A percentile compares a stretch with the other conserved stretches of the same genome.
phyloP scores from a whole-genome alignment of 192 early-diverging fungal genomes.

The Phycomyces nitens region DNA sequence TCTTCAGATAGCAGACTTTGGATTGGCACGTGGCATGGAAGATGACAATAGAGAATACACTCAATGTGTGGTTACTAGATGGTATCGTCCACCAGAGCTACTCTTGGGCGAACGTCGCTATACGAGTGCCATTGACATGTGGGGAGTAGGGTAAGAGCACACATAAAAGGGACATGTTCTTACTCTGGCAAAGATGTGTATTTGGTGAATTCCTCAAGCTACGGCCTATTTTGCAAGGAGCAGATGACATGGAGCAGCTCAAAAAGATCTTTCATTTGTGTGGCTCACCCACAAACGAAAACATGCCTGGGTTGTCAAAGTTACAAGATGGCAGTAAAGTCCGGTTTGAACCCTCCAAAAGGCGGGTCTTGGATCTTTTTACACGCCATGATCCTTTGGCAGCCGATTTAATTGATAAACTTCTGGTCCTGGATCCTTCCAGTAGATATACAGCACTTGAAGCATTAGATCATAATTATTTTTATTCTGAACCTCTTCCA shows the following conservation, averaged over 20 bases:
- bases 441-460: slow-evolving; percentile 67
- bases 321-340: slow-evolving; percentile 55
- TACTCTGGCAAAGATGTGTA: slow-evolving; percentile 65
- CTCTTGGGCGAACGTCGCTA: slow-evolving; percentile 83
- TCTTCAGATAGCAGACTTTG: slow-evolving; percentile 95
- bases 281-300: slow-evolving; percentile 79
- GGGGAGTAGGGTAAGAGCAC: slow-evolving; percentile 79
- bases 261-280: slow-evolving; percentile 86
- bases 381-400: slow-evolving; percentile 52
- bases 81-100: slow-evolving; percentile 98
- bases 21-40: slow-evolving; percentile 79
- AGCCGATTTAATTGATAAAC: slow-evolving; percentile 71
- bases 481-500: slow-evolving; percentile 69
- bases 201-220: slow-evolving; percentile 92
- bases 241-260: slow-evolving; percentile 80
- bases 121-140: slow-evolving; percentile 90
- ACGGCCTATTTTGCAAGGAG: slow-evolving; percentile 80
- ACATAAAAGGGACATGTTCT: background rate
- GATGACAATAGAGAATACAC: slow-evolving; percentile 70
- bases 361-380: slow-evolving; percentile 62
- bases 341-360: slow-evolving; percentile 48
- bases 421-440: slow-evolving; percentile 75
- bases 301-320: slow-evolving; percentile 73
- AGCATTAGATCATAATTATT: slow-evolving; percentile 81
- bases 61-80: slow-evolving; percentile 88